A percentile compares a stretch with the other conserved stretches of the same genome.
Conservation (phyloP, 129 eudicot genomes). For the Artemisia tridentata region DNA sequence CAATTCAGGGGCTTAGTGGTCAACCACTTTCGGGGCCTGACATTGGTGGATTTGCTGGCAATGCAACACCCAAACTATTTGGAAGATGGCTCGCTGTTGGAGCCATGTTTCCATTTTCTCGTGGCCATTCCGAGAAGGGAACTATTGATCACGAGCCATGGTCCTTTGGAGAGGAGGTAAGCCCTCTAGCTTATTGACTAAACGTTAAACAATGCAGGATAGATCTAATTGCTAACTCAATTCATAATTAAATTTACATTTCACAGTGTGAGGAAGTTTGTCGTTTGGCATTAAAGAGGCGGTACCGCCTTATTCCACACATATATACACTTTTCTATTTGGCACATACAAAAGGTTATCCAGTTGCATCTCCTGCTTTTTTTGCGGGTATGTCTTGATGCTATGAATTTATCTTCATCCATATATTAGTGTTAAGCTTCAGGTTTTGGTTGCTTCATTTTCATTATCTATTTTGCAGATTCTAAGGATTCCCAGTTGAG, state of each 20-base stretch:
- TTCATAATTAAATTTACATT: neutral
- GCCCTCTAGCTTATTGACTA: neutral
- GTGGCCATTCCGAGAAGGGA: constrained; percentile 82
- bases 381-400: constrained; percentile 59
- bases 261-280: constrained; percentile 91
- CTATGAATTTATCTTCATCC: neutral
- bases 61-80: constrained; percentile 89
- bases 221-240: too few species aligned
- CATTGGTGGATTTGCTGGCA: constrained; percentile 94
- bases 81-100: constrained; percentile 96
- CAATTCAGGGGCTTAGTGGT: constrained; percentile 82
- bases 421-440: neutral
- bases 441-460: constrained; percentile 1
- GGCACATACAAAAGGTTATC: constrained; percentile 87
- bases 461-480: constrained; percentile 49
- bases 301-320: constrained; percentile 89
- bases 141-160: constrained; percentile 93
- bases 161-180: constrained; percentile 89
- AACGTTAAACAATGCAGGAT: neutral
- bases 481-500: constrained; percentile 56
- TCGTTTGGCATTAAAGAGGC: constrained; percentile 82
- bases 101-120: constrained; percentile 89
- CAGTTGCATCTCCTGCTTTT: constrained; percentile 78
- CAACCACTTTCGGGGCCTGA: constrained; percentile 97
- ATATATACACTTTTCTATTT: constrained; percentile 81